A percentile compares a stretch with the other conserved stretches of the same genome.
These are phyloP conservation scores for Vitis rotundifolia DNA, from an alignment of 164 flowering plant genomes.

Conservation along the genomic window DNA sequence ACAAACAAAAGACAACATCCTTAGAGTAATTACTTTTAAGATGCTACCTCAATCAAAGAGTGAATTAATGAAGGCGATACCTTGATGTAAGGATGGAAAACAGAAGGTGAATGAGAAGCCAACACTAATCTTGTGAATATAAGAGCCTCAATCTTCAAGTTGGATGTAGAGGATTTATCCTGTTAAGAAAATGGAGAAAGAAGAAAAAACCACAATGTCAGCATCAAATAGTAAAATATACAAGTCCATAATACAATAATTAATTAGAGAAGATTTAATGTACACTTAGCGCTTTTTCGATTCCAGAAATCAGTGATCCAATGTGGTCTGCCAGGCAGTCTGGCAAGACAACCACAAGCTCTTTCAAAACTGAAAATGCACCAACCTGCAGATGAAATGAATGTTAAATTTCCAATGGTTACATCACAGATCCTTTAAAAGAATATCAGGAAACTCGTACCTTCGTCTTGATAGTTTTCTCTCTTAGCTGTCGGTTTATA, in stretches of 20 bases:
- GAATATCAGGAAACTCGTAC: conserved; percentile 28
- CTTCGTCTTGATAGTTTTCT: conserved; percentile 96
- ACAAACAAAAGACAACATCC: background rate
- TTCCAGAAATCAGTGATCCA: conserved; percentile 91
- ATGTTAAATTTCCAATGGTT: background rate
- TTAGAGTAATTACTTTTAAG: background rate
- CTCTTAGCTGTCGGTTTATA: conserved; percentile 84
- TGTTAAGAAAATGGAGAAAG: conserved; percentile 22
- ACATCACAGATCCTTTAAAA: background rate
- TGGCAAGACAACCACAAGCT: conserved; percentile 94
- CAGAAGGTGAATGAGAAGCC: conserved; percentile 91
- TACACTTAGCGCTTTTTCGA: conserved; percentile 91
- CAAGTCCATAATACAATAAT: background rate
- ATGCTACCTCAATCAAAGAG: conserved; percentile 65
- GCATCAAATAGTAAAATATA: background rate
- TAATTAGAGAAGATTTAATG: conserved; percentile 18
- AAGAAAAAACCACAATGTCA: conserved; percentile 8
- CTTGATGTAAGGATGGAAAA: conserved; percentile 87
- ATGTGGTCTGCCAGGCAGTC: conserved; percentile 93
- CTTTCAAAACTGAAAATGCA: conserved; percentile 92
- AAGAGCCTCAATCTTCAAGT: conserved; percentile 95
- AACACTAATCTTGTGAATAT: conserved; percentile 88
- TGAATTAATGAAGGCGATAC: conserved; percentile 52
- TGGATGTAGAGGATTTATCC: conserved; percentile 94
- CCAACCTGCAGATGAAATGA: conserved; percentile 68